Conservation (phyloP, 2,329 filamentous ascomycete genomes). For the Lachnellula occidentalis region DNA sequence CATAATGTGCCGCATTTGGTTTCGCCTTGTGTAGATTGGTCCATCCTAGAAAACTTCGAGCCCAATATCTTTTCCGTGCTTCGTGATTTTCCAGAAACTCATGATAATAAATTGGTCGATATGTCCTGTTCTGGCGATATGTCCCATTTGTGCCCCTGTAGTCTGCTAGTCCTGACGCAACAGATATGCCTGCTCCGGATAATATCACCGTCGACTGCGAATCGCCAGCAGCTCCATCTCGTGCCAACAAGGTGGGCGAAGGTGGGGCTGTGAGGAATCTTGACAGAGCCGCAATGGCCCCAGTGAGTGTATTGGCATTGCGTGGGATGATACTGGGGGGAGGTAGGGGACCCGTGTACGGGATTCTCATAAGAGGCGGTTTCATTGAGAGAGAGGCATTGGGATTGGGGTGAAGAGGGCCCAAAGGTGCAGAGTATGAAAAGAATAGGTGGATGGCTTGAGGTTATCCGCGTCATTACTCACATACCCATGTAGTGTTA, state of each 20-base stretch:
- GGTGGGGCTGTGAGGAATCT: conserved; percentile 66
- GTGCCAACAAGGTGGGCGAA: conserved; percentile 37
- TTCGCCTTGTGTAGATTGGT: conserved; percentile 70
- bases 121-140: conserved; percentile 85
- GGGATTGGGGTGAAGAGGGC: neutral
- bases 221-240: conserved; percentile 33
- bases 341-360: conserved; percentile 79
- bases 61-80: conserved; percentile 90
- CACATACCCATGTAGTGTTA: neutral
- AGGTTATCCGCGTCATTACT: conserved; percentile 19
- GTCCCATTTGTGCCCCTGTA: conserved; percentile 88
- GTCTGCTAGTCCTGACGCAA: conserved; percentile 87
- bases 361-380: conserved; percentile 75
- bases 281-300: conserved; percentile 71
- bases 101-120: conserved; percentile 86
- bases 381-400: conserved; percentile 41
- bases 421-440: neutral
- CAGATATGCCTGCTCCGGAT: conserved; percentile 86
- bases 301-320: conserved; percentile 61
- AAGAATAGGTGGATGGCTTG: neutral
- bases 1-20: conserved; percentile 75
- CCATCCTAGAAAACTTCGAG: conserved; percentile 90
- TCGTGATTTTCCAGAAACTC: conserved; percentile 82
- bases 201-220: conserved; percentile 51
- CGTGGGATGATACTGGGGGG: conserved; percentile 68